These are phyloP conservation scores for Cytospora piceae DNA, from an alignment of 2,329 filamentous ascomycete genomes.

Conservation along the genomic window DNA sequence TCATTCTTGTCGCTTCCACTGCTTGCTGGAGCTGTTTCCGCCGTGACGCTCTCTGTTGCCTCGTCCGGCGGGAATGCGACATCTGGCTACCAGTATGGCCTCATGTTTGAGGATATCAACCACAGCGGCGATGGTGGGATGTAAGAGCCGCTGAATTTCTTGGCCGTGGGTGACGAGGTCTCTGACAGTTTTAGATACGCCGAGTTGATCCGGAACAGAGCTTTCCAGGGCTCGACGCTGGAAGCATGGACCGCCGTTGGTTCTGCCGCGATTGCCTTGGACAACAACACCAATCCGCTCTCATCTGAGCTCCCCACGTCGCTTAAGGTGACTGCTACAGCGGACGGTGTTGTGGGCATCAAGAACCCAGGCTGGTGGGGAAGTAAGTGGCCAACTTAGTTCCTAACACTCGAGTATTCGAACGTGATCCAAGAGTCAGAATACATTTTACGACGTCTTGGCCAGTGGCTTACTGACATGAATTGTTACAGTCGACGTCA, in stretches of 20 bases:
- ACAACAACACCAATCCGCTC: constrained; percentile 51
- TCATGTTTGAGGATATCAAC: constrained; percentile 61
- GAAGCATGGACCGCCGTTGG: constrained; percentile 51
- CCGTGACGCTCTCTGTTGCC: constrained; percentile 31
- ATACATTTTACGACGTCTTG: background rate
- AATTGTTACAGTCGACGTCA: constrained; percentile 19
- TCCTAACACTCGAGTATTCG: background rate
- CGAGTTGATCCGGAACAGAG: constrained; percentile 71
- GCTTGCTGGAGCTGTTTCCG: constrained; percentile 24
- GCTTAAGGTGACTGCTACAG: constrained; percentile 45
- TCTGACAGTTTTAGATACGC: constrained; percentile 51
- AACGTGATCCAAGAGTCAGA: background rate
- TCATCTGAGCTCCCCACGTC: constrained; percentile 57
- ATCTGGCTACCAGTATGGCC: constrained; percentile 44
- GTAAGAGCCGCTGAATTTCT: background rate
- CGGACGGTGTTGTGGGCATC: constrained; percentile 21
- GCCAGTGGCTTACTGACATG: background rate
- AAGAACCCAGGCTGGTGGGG: constrained; percentile 30
- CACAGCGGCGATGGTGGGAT: constrained; percentile 74
- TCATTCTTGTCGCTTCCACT: constrained; percentile 22
- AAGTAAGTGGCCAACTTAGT: constrained; percentile 12
- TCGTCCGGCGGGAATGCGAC: constrained; percentile 43
- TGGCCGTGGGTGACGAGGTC: no score
- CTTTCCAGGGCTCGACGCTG: constrained; percentile 62
- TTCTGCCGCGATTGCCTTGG: constrained; percentile 49